phyloP scores from a whole-genome alignment of 2,329 filamentous ascomycete genomes.

The Elsinoe arachidis region DNA sequence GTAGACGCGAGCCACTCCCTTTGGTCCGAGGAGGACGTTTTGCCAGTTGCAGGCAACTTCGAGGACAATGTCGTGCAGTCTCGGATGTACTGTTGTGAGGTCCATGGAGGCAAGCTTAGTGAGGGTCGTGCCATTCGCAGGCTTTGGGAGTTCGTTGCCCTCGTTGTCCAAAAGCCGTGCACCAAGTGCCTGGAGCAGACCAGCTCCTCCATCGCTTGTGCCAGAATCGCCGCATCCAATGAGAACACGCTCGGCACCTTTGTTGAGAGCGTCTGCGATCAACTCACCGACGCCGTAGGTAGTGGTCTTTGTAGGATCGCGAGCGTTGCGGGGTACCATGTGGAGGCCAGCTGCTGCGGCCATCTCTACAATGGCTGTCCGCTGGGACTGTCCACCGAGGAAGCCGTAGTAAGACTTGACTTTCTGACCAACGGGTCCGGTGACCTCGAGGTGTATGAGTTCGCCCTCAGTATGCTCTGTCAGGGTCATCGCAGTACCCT shows the following conservation, averaged over 20 bases:
- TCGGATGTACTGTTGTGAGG: conserved; percentile 32
- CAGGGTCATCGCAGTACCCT: conserved; percentile 43
- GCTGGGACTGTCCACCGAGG: conserved; percentile 25
- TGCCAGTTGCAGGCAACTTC: conserved; percentile 46
- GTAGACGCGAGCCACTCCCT: conserved; percentile 43
- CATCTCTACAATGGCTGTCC: conserved; percentile 45
- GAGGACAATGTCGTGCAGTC: conserved; percentile 32
- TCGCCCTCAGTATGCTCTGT: conserved; percentile 36
- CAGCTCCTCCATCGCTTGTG: conserved; percentile 45
- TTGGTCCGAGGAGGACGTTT: conserved; percentile 42
- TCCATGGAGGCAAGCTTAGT: conserved; percentile 32
- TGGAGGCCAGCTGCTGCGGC: conserved; percentile 45
- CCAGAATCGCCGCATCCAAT: conserved; percentile 48
- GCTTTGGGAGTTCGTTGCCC: conserved; percentile 31
- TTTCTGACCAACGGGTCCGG: conserved; percentile 36
- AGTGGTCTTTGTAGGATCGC: conserved; percentile 42
- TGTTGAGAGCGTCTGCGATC: conserved; percentile 38
- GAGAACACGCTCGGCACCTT: conserved; percentile 39
- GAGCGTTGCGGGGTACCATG: conserved; percentile 37
- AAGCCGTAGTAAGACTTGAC: conserved; percentile 42
- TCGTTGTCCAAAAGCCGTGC: conserved; percentile 35
- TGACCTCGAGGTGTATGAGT: conserved; percentile 32
- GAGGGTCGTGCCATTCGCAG: conserved; percentile 36
- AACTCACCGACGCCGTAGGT: conserved; percentile 46
- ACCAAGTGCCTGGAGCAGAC: conserved; percentile 47